Conservation (phyloP, 2,329 filamentous ascomycete species). For the Exophiala oligosperma region DNA sequence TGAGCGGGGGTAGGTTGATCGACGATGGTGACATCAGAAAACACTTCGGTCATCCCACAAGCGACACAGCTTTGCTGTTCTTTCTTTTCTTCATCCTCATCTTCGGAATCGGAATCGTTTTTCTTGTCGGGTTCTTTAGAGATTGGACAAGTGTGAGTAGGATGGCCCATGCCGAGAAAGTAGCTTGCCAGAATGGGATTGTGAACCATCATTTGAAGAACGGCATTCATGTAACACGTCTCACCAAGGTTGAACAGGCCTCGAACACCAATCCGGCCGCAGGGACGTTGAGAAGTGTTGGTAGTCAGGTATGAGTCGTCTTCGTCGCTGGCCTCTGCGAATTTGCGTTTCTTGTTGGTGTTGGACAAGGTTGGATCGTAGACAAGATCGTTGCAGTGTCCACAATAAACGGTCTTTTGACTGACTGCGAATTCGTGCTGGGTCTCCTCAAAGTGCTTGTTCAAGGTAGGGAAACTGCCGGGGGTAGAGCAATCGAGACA, state of each 20-base stretch:
- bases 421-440: conserved; percentile 28
- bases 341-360: conserved; percentile 37
- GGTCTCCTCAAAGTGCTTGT: conserved; percentile 25
- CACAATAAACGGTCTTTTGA: conserved; percentile 26
- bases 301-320: conserved; percentile 53
- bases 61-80: conserved; percentile 52
- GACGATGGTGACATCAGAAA: conserved; percentile 62
- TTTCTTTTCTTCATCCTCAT: conserved; percentile 28
- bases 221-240: conserved; percentile 97
- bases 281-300: conserved; percentile 60
- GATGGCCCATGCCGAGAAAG: conserved; percentile 88
- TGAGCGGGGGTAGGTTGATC: conserved; percentile 81
- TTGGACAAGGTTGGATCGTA: conserved; percentile 27
- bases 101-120: conserved; percentile 28
- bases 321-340: conserved; percentile 47
- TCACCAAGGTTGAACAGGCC: conserved; percentile 98
- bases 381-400: conserved; percentile 26
- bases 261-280: conserved; percentile 81
- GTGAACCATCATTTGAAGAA: conserved; percentile 89
- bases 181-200: conserved; percentile 90
- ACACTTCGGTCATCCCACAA: conserved; percentile 63
- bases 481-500: conserved; percentile 25
- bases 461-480: conserved; percentile 23
- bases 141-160: conserved; percentile 68
- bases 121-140: conserved; percentile 35